Conservation (phyloP, 768 basidiomycete genomes). For the Xerocomus brunneocitrinus region DNA sequence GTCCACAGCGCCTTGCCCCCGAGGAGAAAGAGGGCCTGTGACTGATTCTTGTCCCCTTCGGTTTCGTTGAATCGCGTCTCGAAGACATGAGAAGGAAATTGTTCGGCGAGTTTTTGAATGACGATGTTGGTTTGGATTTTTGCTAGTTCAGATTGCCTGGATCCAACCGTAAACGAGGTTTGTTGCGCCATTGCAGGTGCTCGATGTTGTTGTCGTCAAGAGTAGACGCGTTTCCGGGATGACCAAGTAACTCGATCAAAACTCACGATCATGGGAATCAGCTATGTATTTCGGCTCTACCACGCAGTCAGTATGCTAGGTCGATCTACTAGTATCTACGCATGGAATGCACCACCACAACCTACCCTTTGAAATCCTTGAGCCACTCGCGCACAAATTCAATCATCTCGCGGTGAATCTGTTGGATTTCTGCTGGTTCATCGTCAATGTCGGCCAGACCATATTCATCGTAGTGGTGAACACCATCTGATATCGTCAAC, state of each 20-base stretch:
- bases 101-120: conserved; percentile 52
- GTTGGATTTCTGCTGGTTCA: conserved; percentile 75
- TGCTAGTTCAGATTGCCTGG: conserved; percentile 83
- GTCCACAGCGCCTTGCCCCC: conserved; percentile 97
- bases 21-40: conserved; percentile 80
- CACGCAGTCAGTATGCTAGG: no score
- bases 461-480: conserved; percentile 72
- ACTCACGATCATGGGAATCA: background rate
- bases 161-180: conserved; percentile 71
- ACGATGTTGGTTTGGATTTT: conserved; percentile 87
- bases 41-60: conserved; percentile 85
- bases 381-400: conserved; percentile 77
- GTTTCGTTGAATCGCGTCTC: conserved; percentile 63
- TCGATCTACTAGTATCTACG: background rate
- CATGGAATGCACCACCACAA: background rate
- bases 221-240: background rate
- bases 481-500: conserved; percentile 45
- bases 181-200: conserved; percentile 12
- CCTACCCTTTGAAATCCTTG: conserved; percentile 35
- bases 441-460: conserved; percentile 54
- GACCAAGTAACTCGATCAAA: background rate
- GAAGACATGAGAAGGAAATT: conserved; percentile 50
- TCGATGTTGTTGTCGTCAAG: background rate
- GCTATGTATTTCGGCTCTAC: no score
- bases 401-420: conserved; percentile 79